These are phyloP conservation scores for Xylona heveae DNA, from an alignment of 495 filamentous ascomycete genomes.

Conservation along the genomic window DNA sequence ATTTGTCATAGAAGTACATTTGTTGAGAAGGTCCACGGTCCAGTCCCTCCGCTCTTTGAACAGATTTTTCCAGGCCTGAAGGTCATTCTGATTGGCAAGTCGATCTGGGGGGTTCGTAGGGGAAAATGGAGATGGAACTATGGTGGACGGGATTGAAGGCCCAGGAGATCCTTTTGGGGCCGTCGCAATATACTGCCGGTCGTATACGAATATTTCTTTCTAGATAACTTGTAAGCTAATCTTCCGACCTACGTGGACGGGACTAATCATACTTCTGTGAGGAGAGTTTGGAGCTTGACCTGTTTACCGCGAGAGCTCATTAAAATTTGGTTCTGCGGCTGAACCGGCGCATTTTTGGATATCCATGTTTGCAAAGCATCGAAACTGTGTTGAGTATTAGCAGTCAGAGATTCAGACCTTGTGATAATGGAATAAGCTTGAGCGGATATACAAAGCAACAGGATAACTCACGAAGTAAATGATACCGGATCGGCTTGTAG, in stretches of 20 bases:
- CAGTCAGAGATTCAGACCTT: neutral
- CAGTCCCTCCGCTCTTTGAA: slow-evolving; percentile 54
- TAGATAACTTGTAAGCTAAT: slow-evolving; percentile 12
- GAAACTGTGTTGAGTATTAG: slow-evolving; percentile 24
- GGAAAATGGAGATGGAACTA: slow-evolving; percentile 34
- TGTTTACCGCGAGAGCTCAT: slow-evolving; percentile 69
- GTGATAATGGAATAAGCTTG: too few species aligned
- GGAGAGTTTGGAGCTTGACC: slow-evolving; percentile 50
- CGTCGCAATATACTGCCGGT: slow-evolving; percentile 37
- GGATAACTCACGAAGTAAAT: slow-evolving; percentile 39
- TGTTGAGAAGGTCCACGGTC: slow-evolving; percentile 45
- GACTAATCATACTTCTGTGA: slow-evolving; percentile 37
- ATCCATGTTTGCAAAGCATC: slow-evolving; percentile 53
- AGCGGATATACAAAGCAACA: neutral
- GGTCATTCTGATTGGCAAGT: slow-evolving; percentile 45
- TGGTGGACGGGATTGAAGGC: slow-evolving; percentile 24
- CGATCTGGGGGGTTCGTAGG: slow-evolving; percentile 45
- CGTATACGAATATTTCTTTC: slow-evolving; percentile 78
- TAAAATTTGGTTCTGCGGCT: slow-evolving; percentile 49
- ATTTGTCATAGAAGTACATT: slow-evolving; percentile 35
- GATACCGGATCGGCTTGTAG: slow-evolving; percentile 47
- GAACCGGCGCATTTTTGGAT: slow-evolving; percentile 39
- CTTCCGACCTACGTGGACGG: neutral
- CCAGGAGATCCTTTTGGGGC: slow-evolving; percentile 18
- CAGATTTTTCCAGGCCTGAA: slow-evolving; percentile 64